Base-by-base conservation (phyloP, 2,329 filamentous ascomycete genomes). In the Alternaria hordeiaustralica region DNA sequence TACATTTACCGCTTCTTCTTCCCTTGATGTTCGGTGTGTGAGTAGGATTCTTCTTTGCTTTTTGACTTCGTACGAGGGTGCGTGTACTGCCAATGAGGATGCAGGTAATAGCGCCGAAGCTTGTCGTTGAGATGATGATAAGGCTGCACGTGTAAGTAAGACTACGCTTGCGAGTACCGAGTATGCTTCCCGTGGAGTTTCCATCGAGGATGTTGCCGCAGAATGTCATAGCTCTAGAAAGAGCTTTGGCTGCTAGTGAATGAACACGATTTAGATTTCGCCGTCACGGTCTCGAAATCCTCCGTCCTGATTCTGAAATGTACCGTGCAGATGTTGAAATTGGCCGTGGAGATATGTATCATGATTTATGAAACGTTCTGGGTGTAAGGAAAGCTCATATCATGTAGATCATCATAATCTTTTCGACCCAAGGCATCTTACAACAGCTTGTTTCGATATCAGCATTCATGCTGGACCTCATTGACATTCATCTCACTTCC, bases 1-100 rank as follows among this genome's bases (percentile, higher is more conserved):
- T 57, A 51, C 11, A 63, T 33, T 59, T 65, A 65, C 63, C 60
- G 63, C 45, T 11, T 49, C 45, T 60, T 43, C 41, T 54, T 64
- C 43, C 63, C 57, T 43, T 63, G 57, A 21, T 23, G 12, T 26
- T 30, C 20, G 45, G 11, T 25, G 18, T 51, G 26, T 54, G 21
- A 18, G n/a, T 23, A 46, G 47, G 15, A 33, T 59, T 43, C 33
- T 11, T 30, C 5, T 51, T 13, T 46, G 30, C 28, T 41, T 33
- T 28, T 50, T 20, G 13, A 15, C 11, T 33, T 46, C 36, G 54
- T 53, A 53, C 26, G 36, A 58, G 46, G 12, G 25, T 3, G n/a
- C 2, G 20, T 11, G 30, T n/a, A 21, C 30, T 36, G 28, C 23
- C 44, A 57, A 49, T 58, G 47, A 41, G 25, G 5, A 21, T 3